Evolutionary conservation across 176 grass and related monocot species (phyloP).

Genomic region (Bolboschoenus planiculmis): DNA sequence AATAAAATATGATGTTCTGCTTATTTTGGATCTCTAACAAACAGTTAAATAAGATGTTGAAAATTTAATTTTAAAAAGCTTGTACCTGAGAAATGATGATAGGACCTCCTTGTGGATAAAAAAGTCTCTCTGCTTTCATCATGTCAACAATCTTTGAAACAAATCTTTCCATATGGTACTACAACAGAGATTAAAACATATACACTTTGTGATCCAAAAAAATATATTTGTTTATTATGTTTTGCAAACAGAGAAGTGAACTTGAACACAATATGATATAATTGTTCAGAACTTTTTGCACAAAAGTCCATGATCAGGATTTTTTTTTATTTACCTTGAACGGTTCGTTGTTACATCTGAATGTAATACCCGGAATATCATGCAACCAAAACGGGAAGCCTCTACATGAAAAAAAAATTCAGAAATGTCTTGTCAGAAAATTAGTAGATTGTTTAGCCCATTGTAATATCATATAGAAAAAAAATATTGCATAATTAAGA

Average conservation of each 20-base stretch:
- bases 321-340: conserved; percentile 72
- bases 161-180: conserved; percentile 73
- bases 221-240: background rate
- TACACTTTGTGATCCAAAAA: background rate
- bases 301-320: background rate
- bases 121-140: conserved; percentile 57
- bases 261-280: background rate
- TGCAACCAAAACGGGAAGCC: conserved; percentile 70
- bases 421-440: background rate
- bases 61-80: background rate
- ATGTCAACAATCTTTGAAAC: conserved; percentile 51
- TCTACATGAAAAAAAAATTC: conserved; percentile 28
- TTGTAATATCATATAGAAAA: background rate
- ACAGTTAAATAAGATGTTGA: background rate
- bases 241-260: background rate
- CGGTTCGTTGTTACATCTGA: conserved; percentile 53
- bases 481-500: background rate
- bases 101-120: conserved; percentile 73
- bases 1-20: background rate
- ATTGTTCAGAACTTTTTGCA: background rate
- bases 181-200: conserved; percentile 21
- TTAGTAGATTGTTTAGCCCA: background rate
- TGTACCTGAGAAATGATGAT: conserved; percentile 81
- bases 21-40: background rate
- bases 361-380: conserved; percentile 45